These are phyloP conservation scores for Smittium mucronatum DNA, from an alignment of 371 early-diverging fungal genomes.

Conservation along the genomic window DNA sequence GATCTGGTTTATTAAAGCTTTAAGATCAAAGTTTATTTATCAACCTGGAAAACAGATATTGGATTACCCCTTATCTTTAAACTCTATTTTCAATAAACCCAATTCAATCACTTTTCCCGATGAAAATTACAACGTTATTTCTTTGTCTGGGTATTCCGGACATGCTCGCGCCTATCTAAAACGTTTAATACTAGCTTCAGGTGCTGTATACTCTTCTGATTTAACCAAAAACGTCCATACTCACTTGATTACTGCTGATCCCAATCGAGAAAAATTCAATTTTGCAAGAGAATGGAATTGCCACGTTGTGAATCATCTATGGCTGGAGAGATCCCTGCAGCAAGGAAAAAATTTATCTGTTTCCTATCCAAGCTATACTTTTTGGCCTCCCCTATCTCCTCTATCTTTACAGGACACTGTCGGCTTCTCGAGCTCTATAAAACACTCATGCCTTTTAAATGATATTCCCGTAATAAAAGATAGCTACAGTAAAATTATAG, in stretches of 20 bases:
- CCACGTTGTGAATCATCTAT: slow-evolving; percentile 67
- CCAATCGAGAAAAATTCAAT: slow-evolving; percentile 48
- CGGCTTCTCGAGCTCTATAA: not conserved
- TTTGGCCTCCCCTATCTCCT: slow-evolving; percentile 30
- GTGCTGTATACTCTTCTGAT: slow-evolving; percentile 45
- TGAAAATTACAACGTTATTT: slow-evolving; percentile 35
- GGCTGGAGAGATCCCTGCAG: slow-evolving; percentile 68
- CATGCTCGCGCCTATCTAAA: slow-evolving; percentile 53
- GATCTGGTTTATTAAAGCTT: slow-evolving; percentile 42
- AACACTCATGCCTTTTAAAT: too few relatives aligned
- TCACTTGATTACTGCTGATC: slow-evolving; percentile 45
- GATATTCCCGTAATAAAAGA: too few relatives aligned
- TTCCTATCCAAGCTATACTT: slow-evolving; percentile 39
- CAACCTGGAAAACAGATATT: slow-evolving; percentile 36
- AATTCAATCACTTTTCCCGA: slow-evolving; percentile 17
- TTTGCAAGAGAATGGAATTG: slow-evolving; percentile 47
- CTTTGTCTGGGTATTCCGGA: slow-evolving; percentile 54
- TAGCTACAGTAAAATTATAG: too few relatives aligned
- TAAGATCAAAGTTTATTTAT: slow-evolving; percentile 24
- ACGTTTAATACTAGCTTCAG: slow-evolving; percentile 44
- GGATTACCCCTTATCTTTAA: slow-evolving; percentile 44
- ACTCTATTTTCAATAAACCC: slow-evolving; percentile 39
- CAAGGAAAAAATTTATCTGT: slow-evolving; percentile 40
- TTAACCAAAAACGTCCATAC: slow-evolving; percentile 41
- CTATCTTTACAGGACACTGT: slow-evolving; percentile 15